Conservation (phyloP, 352 stramenopile species). For the Pythium chondricola region DNA sequence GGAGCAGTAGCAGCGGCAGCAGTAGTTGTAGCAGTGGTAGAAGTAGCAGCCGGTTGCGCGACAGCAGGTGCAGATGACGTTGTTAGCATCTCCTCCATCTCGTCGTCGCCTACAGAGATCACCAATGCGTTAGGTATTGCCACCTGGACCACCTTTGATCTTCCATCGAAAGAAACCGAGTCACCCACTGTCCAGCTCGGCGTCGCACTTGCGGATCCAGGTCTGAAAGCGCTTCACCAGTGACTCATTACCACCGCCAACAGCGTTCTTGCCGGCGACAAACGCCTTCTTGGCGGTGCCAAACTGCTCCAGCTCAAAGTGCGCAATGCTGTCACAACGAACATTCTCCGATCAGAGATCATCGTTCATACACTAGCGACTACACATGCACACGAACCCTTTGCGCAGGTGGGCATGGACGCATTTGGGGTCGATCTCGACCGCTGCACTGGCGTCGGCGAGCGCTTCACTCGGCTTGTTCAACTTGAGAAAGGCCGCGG, state of each 20-base stretch:
- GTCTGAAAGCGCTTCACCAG: conserved; percentile 63
- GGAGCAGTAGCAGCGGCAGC: not conserved
- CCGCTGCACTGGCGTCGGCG: conserved; percentile 40
- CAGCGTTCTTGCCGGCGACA: conserved; percentile 32
- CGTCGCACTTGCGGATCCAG: conserved; percentile 87
- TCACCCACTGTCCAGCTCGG: conserved; percentile 63
- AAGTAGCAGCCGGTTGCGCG: not conserved
- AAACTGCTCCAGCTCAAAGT: conserved; percentile 81
- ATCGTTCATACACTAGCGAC: no score
- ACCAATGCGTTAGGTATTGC: not conserved
- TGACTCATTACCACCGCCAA: conserved; percentile 21
- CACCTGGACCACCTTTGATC: not conserved
- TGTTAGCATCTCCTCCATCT: conserved; percentile 5
- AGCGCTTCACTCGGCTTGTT: conserved; percentile 47
- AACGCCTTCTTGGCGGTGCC: conserved; percentile 59
- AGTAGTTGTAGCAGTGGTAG: not conserved
- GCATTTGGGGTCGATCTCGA: conserved; percentile 42
- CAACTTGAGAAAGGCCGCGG: conserved; percentile 63
- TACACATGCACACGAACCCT: conserved; percentile 33
- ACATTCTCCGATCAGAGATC: not conserved
- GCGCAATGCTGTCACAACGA: conserved; percentile 39
- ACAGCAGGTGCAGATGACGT: not conserved
- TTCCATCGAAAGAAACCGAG: not conserved
- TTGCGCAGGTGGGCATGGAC: conserved; percentile 63
- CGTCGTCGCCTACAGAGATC: conserved; percentile 16